Evolutionary conservation across 73 alveolate genomes (phyloP).

Genomic region (Paraurostyla sp.): DNA sequence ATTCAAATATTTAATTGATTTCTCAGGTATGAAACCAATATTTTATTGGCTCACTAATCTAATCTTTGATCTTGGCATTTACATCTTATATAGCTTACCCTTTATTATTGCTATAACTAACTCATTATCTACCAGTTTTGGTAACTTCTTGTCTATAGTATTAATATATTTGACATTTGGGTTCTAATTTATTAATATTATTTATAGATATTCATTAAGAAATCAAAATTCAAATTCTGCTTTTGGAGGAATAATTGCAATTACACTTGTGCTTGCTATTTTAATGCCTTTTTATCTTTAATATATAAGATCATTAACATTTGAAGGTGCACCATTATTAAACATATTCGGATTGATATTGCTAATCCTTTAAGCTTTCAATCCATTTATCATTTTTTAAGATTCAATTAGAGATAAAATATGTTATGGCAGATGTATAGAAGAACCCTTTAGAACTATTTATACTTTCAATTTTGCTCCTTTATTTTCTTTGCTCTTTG

Average conservation of each 20-base stretch:
- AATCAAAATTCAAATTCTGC: background rate
- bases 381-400: too few relatives aligned
- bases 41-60: conserved; percentile 23
- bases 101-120: background rate
- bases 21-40: background rate
- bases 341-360: too few relatives aligned
- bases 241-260: background rate
- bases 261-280: background rate
- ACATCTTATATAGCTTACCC: background rate
- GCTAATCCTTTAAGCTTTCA: too few relatives aligned
- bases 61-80: background rate
- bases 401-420: too few relatives aligned
- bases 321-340: too few relatives aligned
- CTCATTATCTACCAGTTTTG: background rate
- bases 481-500: too few relatives aligned
- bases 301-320: too few relatives aligned
- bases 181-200: background rate
- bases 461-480: too few relatives aligned
- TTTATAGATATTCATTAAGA: background rate
- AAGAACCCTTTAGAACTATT: too few relatives aligned
- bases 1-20: background rate
- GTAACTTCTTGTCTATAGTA: background rate
- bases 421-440: too few relatives aligned
- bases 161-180: background rate
- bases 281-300: too few relatives aligned